Conservation (phyloP, 257 asterid species). For the Ajuga chamaepitys region DNA sequence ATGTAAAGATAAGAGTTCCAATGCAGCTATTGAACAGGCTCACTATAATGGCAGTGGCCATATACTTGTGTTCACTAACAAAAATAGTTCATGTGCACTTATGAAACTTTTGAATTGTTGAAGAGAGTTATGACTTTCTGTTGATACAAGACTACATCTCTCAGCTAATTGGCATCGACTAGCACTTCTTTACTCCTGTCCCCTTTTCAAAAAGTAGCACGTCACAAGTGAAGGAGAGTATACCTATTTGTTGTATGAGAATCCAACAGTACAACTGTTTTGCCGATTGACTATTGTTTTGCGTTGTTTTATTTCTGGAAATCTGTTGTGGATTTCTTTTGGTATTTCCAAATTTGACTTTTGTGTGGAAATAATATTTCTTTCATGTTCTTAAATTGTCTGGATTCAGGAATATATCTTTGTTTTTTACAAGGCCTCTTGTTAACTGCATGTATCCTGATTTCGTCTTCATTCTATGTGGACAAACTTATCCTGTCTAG, state of each 20-base stretch:
- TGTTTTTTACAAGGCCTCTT: background rate
- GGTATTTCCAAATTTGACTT: too few species aligned
- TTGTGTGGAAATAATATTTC: background rate
- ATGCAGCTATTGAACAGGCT: background rate
- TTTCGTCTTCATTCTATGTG: background rate
- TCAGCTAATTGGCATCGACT: background rate
- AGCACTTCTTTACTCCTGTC: too few species aligned
- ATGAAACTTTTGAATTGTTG: background rate
- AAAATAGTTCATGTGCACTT: background rate
- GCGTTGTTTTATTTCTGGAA: too few species aligned
- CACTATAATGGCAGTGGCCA: background rate
- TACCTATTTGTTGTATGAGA: too few species aligned
- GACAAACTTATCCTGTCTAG: conserved; percentile 11
- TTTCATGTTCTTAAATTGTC: background rate
- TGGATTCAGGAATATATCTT: background rate
- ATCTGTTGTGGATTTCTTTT: too few species aligned
- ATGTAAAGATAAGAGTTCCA: background rate
- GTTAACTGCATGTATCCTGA: background rate
- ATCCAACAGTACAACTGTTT: too few species aligned
- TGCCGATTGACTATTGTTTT: too few species aligned
- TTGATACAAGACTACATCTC: background rate
- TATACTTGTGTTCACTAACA: background rate
- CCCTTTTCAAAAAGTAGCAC: too few species aligned
- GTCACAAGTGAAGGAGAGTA: too few species aligned
- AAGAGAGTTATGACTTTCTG: background rate